Percentiles rank a stretch among this genome's conserved stretches.
These are phyloP conservation scores for Malassezia yamatoensis DNA, from an alignment of 1,284 basidiomycete species.

Conservation along the genomic window DNA sequence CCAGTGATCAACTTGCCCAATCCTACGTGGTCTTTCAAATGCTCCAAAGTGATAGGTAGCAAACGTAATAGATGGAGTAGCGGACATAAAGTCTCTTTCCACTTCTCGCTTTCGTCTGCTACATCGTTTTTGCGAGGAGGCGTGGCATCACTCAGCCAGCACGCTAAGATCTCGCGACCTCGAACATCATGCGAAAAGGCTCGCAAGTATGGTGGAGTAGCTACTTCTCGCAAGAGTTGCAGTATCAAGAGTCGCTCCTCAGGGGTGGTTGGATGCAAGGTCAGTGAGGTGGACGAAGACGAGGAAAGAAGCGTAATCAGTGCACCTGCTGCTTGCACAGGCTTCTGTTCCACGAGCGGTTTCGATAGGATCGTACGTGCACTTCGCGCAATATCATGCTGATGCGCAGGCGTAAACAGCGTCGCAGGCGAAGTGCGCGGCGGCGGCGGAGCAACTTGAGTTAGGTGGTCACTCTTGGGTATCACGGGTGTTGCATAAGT, in stretches of 20 bases:
- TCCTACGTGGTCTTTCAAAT: constrained; percentile 29
- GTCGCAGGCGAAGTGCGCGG: neutral
- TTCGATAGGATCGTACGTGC: neutral
- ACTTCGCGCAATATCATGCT: neutral
- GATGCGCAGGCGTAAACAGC: neutral
- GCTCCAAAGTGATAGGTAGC: constrained; percentile 21
- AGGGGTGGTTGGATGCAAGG: constrained; percentile 5
- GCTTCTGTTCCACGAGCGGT: constrained; percentile 10
- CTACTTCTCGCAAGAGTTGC: constrained; percentile 3
- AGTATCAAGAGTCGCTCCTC: constrained; percentile 7
- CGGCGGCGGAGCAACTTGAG: neutral
- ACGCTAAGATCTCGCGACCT: constrained; percentile 13
- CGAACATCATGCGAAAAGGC: constrained; percentile 8
- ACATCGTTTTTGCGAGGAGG: constrained; percentile 17
- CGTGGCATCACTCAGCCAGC: constrained; percentile 16
- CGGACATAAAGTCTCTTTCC: constrained; percentile 22
- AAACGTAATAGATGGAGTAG: constrained; percentile 22
- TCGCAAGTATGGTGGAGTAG: constrained; percentile 5
- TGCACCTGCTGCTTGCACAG: constrained; percentile 11
- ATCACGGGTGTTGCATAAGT: constrained; percentile 1
- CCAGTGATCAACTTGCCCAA: constrained; percentile 29
- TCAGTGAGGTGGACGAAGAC: neutral
- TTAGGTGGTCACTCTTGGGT: neutral
- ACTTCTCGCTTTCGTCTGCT: constrained; percentile 24
- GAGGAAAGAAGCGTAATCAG: constrained; percentile 9